These are phyloP conservation scores for Penicillium coffeae DNA, from an alignment of 495 filamentous ascomycete species.

Conservation along the genomic window DNA sequence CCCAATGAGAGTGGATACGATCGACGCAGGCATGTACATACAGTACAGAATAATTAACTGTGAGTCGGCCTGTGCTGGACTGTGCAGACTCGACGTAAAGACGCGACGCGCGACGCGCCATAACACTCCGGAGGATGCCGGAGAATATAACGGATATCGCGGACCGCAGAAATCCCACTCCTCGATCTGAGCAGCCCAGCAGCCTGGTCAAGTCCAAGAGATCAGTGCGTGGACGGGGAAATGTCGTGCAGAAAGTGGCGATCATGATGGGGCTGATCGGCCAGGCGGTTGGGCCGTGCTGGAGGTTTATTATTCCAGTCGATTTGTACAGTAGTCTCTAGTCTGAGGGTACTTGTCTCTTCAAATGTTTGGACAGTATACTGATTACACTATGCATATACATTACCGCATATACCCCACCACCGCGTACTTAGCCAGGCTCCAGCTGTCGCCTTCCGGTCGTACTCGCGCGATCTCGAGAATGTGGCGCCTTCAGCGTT, in stretches of 20 bases:
- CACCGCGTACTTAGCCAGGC: no score
- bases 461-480: constrained; percentile 6
- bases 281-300: constrained; percentile 28
- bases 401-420: no score
- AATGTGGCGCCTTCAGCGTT: constrained; percentile 20
- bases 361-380: no score
- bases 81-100: no score
- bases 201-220: constrained; percentile 14
- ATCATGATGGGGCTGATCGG: constrained; percentile 21
- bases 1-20: constrained; percentile 21
- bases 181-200: not conserved
- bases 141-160: constrained; percentile 4
- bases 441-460: constrained; percentile 15
- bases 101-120: not conserved
- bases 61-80: no score
- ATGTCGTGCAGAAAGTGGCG: constrained; percentile 29
- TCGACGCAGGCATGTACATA: constrained; percentile 15
- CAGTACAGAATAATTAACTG: no score
- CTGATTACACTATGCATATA: no score
- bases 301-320: no score
- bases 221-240: constrained; percentile 13
- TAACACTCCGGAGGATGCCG: not conserved
- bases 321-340: no score
- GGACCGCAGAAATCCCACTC: not conserved
- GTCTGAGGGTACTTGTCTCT: no score